Conservation (phyloP, 257 asterid species). For the Buddleja alternifolia region DNA sequence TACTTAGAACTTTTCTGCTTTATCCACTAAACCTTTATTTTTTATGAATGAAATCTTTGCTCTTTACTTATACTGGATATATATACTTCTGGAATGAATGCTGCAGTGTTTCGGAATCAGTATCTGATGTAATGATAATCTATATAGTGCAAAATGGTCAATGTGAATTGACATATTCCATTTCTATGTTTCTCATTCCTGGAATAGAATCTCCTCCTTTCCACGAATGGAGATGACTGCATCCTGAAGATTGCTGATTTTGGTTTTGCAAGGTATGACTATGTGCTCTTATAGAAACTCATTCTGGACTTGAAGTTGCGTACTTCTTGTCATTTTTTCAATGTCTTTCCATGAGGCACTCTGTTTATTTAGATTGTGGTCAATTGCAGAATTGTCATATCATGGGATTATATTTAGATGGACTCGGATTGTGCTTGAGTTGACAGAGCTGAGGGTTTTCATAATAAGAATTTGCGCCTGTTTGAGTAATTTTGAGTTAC, state of each 20-base stretch:
- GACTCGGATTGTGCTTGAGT: too few relatives aligned
- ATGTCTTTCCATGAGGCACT: too few relatives aligned
- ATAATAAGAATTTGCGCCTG: conserved; percentile 12
- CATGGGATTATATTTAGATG: too few relatives aligned
- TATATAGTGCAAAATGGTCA: neutral
- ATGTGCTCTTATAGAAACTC: conserved; percentile 14
- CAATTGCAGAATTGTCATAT: too few relatives aligned
- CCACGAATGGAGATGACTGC: conserved; percentile 33
- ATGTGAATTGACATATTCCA: conserved; percentile 31
- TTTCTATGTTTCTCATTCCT: conserved; percentile 30
- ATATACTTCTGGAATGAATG: conserved; percentile 12
- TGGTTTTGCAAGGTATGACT: conserved; percentile 72
- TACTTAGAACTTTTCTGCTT: conserved; percentile 8
- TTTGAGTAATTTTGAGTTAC: neutral
- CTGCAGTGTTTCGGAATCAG: neutral
- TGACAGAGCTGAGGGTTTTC: too few relatives aligned
- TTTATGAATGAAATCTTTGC: neutral
- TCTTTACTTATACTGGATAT: neutral
- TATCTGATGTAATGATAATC: conserved; percentile 10
- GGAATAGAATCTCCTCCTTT: conserved; percentile 52
- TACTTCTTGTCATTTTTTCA: too few relatives aligned
- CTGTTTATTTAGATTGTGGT: too few relatives aligned
- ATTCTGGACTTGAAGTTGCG: too few relatives aligned
- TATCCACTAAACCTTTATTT: conserved; percentile 2
- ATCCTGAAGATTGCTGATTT: conserved; percentile 55